Percentiles rank a stretch among this genome's conserved stretches.
Conservation (phyloP, 1,284 basidiomycete species). For the Xerocomus tenax region DNA sequence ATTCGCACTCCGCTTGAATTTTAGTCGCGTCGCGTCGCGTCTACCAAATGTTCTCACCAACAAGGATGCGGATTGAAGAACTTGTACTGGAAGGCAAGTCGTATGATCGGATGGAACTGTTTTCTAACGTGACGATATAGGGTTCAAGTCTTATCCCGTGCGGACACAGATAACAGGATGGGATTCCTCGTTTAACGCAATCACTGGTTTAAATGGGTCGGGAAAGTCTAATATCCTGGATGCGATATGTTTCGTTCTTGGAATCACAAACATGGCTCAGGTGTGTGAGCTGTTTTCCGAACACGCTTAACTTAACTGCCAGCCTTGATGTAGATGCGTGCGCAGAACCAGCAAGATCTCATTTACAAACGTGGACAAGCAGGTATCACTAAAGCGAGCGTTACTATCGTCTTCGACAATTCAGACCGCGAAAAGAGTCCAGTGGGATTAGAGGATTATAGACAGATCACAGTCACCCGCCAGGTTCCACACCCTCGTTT, state of each 20-base stretch:
- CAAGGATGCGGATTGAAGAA: constrained; percentile 70
- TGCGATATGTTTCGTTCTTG: constrained; percentile 95
- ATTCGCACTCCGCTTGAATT: constrained; percentile 25
- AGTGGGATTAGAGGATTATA: constrained; percentile 72
- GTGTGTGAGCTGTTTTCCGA: constrained; percentile 34
- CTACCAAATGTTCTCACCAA: neutral
- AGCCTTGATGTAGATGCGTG: constrained; percentile 64
- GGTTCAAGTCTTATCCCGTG: constrained; percentile 95
- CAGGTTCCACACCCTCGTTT: constrained; percentile 52
- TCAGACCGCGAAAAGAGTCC: constrained; percentile 86
- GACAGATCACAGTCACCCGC: constrained; percentile 93
- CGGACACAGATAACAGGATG: constrained; percentile 91
- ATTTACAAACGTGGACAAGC: constrained; percentile 98
- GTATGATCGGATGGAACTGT: too few species aligned
- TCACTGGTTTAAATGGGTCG: constrained; percentile 90
- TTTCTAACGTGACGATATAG: constrained; percentile 33
- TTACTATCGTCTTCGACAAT: constrained; percentile 99
- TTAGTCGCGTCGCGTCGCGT: constrained; percentile 30
- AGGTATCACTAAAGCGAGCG: constrained; percentile 93
- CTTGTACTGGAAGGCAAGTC: constrained; percentile 64
- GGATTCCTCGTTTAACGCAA: constrained; percentile 95
- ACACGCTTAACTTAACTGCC: neutral
- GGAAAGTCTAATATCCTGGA: constrained; percentile 98
- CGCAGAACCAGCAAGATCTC: constrained; percentile 92
- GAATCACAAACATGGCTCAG: constrained; percentile 87